Percentiles rank a stretch among this genome's conserved stretches.
These are phyloP conservation scores for Cryptosporidium felis DNA, from an alignment of 169 alveolate species.

Conservation along the genomic window DNA sequence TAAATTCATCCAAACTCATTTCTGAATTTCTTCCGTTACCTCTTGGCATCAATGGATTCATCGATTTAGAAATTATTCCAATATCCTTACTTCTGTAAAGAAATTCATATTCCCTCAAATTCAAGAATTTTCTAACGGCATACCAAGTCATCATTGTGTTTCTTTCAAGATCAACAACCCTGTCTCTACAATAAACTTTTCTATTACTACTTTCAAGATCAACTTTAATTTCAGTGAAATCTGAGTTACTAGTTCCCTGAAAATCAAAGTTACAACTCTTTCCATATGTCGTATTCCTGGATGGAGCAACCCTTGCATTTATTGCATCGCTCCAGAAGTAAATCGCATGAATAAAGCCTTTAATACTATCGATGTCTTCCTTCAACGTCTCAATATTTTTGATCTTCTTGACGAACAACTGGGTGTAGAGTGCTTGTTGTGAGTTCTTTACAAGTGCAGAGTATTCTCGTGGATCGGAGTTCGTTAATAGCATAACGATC, in stretches of 20 bases:
- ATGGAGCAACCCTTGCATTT: slow-evolving; percentile 10
- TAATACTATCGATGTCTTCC: slow-evolving; percentile 52
- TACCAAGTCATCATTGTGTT: slow-evolving; percentile 61
- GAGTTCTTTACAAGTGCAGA: slow-evolving; percentile 30
- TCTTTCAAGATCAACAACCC: slow-evolving; percentile 45
- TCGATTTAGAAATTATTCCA: background rate
- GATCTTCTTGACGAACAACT: slow-evolving; percentile 39
- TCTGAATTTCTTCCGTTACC: background rate
- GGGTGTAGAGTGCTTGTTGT: slow-evolving; percentile 38
- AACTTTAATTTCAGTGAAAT: background rate
- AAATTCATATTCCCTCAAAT: background rate
- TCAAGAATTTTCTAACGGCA: slow-evolving; percentile 42
- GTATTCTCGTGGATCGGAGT: slow-evolving; percentile 45
- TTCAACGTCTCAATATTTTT: slow-evolving; percentile 46
- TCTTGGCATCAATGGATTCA: background rate
- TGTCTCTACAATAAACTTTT: background rate
- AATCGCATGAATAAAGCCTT: slow-evolving; percentile 51
- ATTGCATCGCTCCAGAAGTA: slow-evolving; percentile 69
- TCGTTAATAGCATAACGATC: slow-evolving; percentile 38
- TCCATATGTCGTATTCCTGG: background rate
- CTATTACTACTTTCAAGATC: background rate
- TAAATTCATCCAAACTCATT: background rate
- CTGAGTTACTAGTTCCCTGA: background rate
- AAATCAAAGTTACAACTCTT: background rate
- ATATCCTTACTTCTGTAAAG: slow-evolving; percentile 18